Base-by-base conservation (phyloP, 2,329 filamentous ascomycete genomes). In the Trichoderma koningiopsis region DNA sequence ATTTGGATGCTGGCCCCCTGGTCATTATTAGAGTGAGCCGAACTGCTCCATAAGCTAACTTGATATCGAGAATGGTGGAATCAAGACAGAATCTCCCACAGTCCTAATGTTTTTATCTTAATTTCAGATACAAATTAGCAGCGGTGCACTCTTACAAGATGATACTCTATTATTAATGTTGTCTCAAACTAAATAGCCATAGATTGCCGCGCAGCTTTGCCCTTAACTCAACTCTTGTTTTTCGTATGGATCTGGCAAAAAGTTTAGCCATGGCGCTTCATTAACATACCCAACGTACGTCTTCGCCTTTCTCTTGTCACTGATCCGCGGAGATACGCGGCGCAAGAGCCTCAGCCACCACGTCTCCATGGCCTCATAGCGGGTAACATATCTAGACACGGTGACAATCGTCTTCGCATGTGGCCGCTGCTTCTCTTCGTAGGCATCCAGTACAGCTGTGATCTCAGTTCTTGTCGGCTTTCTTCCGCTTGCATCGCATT, bases 311-410 rank as follows among this genome's bases (percentile, higher is more conserved):
- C 19, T 58, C 37, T 66, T 66, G 16, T 66, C 63, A 14, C 63
- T 66, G 29, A 66, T n/a, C 63, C 63, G 58, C 10, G 63, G 63
- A n/a, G 63, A 66, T 8, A 66, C 27, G 8, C 22, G 29, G n/a
- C 63, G 63, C 37, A 66, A 43, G n/a, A 58, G 13, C 63, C 63
- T 58, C 53, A 66, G 33, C 63, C 63, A 66, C 63, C 63, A 66
- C 5, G 63, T 66, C 37, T 66, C 63, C 63, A 66, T 66, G 2
- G 63, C 53, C 35, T 66, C 63, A 37, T 66, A 66, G 13, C 53
- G 27, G 4, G 63, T 66, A 13, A 66, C n/a, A 22, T 66, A 66
- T 4, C 63, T 40, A 6, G 63, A 66, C 53, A 66, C 58, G 27
- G 37, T 58, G 27, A 58, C 53, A 6, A 66, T 58, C 14, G 27